Evolutionary conservation across 2,329 filamentous ascomycete species (phyloP), one percentile per base, ranked within the genome.

Genomic region (Beauveria caledonica): DNA sequence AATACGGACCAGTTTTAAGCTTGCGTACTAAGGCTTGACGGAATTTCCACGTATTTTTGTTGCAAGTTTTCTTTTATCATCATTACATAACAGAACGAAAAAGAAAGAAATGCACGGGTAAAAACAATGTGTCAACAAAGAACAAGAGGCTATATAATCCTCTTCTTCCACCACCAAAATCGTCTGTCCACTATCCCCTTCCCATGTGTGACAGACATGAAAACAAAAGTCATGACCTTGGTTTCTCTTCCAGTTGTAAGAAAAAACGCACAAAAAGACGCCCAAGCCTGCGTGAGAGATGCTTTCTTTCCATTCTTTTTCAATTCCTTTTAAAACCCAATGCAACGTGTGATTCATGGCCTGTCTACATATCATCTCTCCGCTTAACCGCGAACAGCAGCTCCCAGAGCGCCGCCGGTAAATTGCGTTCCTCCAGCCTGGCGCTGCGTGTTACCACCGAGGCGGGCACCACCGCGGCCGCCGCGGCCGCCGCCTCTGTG

Each of bases 341-440:
- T 60, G 58, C 58, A 60, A 60, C 58, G 49, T 59, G 44, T 46
- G 29, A 60, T 53, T 60, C 58, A 36, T 59, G 58, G 49, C 40
- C 48, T 4, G 17, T 52, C 25, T 52, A 44, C 25, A 50, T 46
- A 29, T 46, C 40, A 4, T 48, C 40, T 39, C 21, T 5, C 39
- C 25, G 13, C 49, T 40, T 80, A 87, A 73, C 81, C 83, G 68
- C 85, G 78, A 64, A 87, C 83, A 58, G 84, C 85, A 66, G 83
- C 83, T 68, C 89, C 88, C 73, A 93, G 77, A 63, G 88, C 89
- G 74, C 89, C 89, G 64, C 89, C 89, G 15, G 89, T 92, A 76
- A 92, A 93, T 71, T 90, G 87, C 65, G 87, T 89, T 68, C 88
- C 88, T 63, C 87, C 84, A 66, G 86, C 83, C 72, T 87, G 85